phyloP scores from a whole-genome alignment of 805 yeast genomes.

The Cyberlindnera xylosilytica region DNA sequence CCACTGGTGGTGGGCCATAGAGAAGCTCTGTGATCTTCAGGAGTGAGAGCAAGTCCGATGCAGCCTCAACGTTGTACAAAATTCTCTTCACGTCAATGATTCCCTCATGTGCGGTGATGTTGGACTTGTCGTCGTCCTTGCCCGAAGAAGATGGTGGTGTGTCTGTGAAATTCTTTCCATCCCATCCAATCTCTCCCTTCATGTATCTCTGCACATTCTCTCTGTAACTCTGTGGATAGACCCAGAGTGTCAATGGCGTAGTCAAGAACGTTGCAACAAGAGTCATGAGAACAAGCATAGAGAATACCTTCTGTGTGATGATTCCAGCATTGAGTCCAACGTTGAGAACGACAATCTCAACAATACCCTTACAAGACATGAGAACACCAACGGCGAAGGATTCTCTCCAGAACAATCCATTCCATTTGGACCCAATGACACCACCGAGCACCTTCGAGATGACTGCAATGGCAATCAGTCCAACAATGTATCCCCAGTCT shows the following conservation, averaged over 20 bases:
- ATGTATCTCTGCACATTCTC: conserved; percentile 39
- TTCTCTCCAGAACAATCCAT: conserved; percentile 70
- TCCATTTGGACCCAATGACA: conserved; percentile 54
- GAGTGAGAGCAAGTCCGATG: conserved; percentile 22
- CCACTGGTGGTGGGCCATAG: conserved; percentile 24
- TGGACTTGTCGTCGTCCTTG: conserved; percentile 3
- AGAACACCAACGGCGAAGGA: conserved; percentile 72
- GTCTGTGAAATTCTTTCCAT: conserved; percentile 26
- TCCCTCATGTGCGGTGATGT: conserved; percentile 12
- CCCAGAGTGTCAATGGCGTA: conserved; percentile 63
- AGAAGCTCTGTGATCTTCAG: conserved; percentile 25
- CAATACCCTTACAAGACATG: conserved; percentile 89
- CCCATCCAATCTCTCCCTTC: conserved; percentile 30
- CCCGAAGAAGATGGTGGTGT: conserved; percentile 5
- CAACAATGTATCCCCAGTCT: conserved; percentile 78
- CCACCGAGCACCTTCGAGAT: conserved; percentile 69
- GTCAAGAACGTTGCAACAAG: conserved; percentile 74
- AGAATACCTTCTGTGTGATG: conserved; percentile 59
- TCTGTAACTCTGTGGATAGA: conserved; percentile 62
- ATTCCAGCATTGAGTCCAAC: conserved; percentile 73
- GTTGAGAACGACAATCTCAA: conserved; percentile 74
- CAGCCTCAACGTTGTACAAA: conserved; percentile 25
- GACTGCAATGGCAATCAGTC: conserved; percentile 64
- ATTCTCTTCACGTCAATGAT: conserved; percentile 18
- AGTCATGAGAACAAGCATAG: conserved; percentile 85